Base-by-base conservation (phyloP, 768 basidiomycete genomes). In the Xanthoconium stramineum region DNA sequence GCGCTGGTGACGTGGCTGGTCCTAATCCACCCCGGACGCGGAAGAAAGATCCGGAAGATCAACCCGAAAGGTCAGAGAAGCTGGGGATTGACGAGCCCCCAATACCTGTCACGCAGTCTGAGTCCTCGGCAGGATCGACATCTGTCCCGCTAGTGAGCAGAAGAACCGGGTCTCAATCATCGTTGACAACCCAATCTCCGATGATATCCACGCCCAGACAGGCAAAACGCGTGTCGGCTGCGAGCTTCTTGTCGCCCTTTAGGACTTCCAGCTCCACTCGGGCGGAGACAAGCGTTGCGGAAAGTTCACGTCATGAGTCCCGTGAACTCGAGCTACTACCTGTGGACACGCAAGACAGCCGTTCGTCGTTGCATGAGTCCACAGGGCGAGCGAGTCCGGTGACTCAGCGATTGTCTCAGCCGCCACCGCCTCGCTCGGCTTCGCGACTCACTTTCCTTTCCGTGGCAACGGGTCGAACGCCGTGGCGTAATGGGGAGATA, bases 1-100 rank as follows among this genome's bases (percentile, higher is more conserved):
- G 89, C 0, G 88, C 82, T n/a, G 84, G 86, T 24, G 86, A 90
- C 70, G 74, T 78, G 30, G 60, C 72, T 45, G 60, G 63, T 20
- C 65, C 69, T 9, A 36, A 71, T 60, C 35, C 71, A 63, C 61
- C 64, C 43, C 64, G 61, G 47, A 52, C 59, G 37, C 65, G 62
- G 53, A 61, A 42, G 58, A 65, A 43, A 61, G 49, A 17, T 0
- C 12, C 36, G 15, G 65, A 68, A 51, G 66, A 67, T 30, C 67
- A 60, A 56, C 53, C 56, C 19, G 70, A 70, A 56, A 57, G 60
- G 11, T 59, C 64, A 28, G 56, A 62, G 53, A 69, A 70, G 59
- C 44, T 65, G 20, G 64, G 47, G 43, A 61, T 62, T 14, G 59
- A 68, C 29, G 62, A 57, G 40, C 33, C 54, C 8, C 28, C 45